phyloP scores from a whole-genome alignment of 345 rosid species.

The Tarenaya hassleriana region DNA sequence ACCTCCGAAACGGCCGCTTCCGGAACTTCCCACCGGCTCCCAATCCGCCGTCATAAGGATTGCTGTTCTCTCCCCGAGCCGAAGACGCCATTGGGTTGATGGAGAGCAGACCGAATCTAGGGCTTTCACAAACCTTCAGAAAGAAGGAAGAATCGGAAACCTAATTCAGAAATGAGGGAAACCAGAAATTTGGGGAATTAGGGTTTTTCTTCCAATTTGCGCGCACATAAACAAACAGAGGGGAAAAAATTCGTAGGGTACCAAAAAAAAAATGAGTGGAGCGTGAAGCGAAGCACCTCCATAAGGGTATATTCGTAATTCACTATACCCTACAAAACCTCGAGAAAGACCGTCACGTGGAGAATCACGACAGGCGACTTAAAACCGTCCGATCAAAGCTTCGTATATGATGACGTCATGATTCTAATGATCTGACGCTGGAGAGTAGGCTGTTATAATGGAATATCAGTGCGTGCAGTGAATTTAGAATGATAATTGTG shows the following conservation, averaged over 20 bases:
- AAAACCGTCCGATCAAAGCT: conserved; percentile 8
- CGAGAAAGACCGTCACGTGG: conserved; percentile 15
- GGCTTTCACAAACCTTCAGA: conserved; percentile 31
- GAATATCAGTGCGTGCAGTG: not conserved
- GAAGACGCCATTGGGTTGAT: conserved; percentile 38
- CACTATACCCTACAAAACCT: not conserved
- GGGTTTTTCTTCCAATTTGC: conserved; percentile 39
- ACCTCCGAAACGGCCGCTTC: conserved; percentile 51
- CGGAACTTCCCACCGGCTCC: conserved; percentile 70
- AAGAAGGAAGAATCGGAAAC: conserved; percentile 14
- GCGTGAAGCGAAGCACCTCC: conserved; percentile 25
- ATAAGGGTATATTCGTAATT: conserved; percentile 27
- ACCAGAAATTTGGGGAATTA: conserved; percentile 23
- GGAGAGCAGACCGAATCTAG: conserved; percentile 29
- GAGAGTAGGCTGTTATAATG: not conserved
- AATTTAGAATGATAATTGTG: conserved; percentile 14
- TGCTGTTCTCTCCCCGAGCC: conserved; percentile 39
- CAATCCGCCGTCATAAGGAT: conserved; percentile 33
- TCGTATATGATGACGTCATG: not conserved
- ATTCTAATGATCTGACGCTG: not conserved
- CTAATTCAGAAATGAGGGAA: too few relatives aligned
- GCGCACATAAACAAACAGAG: conserved; percentile 15
- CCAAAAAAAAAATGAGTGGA: conserved; percentile 23
- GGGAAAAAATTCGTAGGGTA: conserved; percentile 17
- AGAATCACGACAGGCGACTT: not conserved